Evolutionary conservation across 345 rosid species (phyloP).

Genomic region (Jatropha curcas): DNA sequence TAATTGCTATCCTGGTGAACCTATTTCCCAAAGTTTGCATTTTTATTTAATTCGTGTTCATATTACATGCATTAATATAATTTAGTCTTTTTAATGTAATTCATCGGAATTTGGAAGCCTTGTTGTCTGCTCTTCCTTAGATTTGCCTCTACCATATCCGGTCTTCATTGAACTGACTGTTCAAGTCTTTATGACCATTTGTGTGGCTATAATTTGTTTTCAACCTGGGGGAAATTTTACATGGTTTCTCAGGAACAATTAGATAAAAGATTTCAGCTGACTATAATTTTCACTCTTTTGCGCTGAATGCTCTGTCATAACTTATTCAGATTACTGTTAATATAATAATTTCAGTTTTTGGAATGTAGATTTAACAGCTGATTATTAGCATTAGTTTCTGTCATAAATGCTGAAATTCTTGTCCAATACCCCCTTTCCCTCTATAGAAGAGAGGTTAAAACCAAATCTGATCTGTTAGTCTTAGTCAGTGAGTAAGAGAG

Average conservation of each 20-base stretch:
- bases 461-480: background rate
- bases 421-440: background rate
- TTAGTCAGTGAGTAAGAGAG: background rate
- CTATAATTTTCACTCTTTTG: background rate
- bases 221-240: background rate
- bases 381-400: background rate
- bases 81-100: background rate
- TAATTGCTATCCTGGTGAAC: background rate
- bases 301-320: background rate
- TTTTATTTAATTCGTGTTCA: background rate
- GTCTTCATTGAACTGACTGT: background rate
- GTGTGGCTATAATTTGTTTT: background rate
- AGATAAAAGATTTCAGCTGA: background rate
- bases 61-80: background rate
- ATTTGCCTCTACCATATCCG: background rate
- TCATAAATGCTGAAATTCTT: background rate
- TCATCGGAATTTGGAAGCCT: constrained; percentile 1
- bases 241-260: background rate
- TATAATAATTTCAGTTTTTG: background rate
- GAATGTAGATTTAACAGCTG: background rate
- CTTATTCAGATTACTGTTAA: background rate
- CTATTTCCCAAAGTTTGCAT: background rate
- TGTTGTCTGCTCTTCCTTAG: background rate
- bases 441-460: background rate
- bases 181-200: background rate